Evolutionary conservation across 257 asterid species (phyloP), one percentile per base, ranked within the genome.

Genomic region (Vinca minor): DNA sequence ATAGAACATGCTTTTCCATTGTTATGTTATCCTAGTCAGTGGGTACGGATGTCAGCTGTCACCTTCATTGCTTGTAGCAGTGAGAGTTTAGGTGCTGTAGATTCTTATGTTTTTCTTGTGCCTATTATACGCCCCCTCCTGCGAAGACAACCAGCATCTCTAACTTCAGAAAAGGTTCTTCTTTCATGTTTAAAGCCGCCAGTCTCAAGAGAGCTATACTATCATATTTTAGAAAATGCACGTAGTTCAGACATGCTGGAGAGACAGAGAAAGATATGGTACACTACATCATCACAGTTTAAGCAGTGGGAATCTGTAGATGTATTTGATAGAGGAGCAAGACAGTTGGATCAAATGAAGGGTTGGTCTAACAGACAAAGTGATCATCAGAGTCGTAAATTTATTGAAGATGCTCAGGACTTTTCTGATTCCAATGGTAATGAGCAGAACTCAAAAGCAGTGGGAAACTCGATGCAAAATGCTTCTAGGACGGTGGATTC

Each of bases 251-350:
- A 87, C 80, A 93, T 89, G 97, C 87, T 89, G 76, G 95, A 86
- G 80, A 84, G 97, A 70, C 99, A 93, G 80, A 80, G 98, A 77
- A 92, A 87, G 82, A 89, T 92, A 71, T 92, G 98, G 97, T 93
- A 89, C 80, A 93, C 80, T 68, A 75, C 83, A 25, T 81, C 96
- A 42, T 78, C 89, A 62, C 96, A 76, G 74, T 78, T 91, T 49
- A 87, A 85, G 63, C 85, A 85, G 71, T 79, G 77, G 78, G 97
- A 87, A 71, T 73, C 87, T 44, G 73, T 75, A 52, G 96, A 87
- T 76, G 77, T 83, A 62, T 74, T 86, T 71, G 89, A 88, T 76
- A 88, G 82, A 73, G 83, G 87, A 64, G 78, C 87, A 53, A 76
- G 73, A 63, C 95, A 86, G 76, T 78, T 85, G 82, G 95, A 91